Conservation (phyloP, 345 rosid genomes). For the Bretschneidera sinensis region DNA sequence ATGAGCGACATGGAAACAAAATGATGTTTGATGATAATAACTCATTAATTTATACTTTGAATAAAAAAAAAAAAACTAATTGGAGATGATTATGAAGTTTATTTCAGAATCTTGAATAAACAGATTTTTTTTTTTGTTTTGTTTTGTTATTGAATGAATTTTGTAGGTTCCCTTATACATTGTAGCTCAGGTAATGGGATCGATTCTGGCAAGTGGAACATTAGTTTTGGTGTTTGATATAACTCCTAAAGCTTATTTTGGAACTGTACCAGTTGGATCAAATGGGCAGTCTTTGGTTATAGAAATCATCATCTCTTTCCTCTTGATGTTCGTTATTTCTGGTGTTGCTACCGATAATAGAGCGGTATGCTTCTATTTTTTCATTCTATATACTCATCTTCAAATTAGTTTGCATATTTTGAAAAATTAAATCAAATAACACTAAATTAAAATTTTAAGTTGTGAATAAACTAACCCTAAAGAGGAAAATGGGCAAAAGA, state of each 20-base stretch:
- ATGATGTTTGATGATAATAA: too few relatives aligned
- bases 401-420: too few relatives aligned
- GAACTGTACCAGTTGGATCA: constrained; percentile 47
- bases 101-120: too few relatives aligned
- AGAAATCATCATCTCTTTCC: constrained; percentile 46
- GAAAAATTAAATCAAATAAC: too few relatives aligned
- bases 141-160: not conserved
- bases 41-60: not conserved
- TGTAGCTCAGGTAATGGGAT: constrained; percentile 35
- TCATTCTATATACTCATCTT: not conserved
- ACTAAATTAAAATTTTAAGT: too few relatives aligned
- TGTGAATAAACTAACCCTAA: too few relatives aligned
- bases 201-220: constrained; percentile 44
- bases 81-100: too few relatives aligned
- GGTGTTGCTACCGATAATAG: constrained; percentile 42
- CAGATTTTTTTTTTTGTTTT: not conserved
- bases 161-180: constrained; percentile 45
- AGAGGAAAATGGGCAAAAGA: too few relatives aligned
- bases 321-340: constrained; percentile 50
- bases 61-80: not conserved
- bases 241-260: constrained; percentile 27
- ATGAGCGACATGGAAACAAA: too few relatives aligned
- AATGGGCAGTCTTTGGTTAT: constrained; percentile 30
- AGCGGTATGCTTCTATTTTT: constrained; percentile 20
- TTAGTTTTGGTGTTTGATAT: constrained; percentile 19